These are phyloP conservation scores for cucumber (Cucumis sativus) DNA, from an alignment of 306 rosid species.

Conservation along the genomic window Cucumber_9930_V3 NC_026658.2:492501-493000, in stretches of 20 bases:
- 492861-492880: background rate
- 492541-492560: constrained; percentile 53
- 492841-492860: background rate
- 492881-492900: background rate
- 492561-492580: background rate
- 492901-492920: background rate
- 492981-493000: background rate
- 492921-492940: background rate
- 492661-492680: background rate
- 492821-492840: background rate
- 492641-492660: background rate
- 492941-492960: background rate
- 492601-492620: background rate
- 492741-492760: background rate
- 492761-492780: background rate
- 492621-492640: background rate
- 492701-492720: background rate
- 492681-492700: too few species aligned
- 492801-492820: background rate
- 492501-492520: constrained; percentile 74
- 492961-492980: background rate
- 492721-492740: background rate
- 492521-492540: constrained; percentile 83
- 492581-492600: background rate
- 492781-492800: background rate